phyloP scores from a whole-genome alignment of 2,329 filamentous ascomycete genomes.

The Claviceps sp. region DNA sequence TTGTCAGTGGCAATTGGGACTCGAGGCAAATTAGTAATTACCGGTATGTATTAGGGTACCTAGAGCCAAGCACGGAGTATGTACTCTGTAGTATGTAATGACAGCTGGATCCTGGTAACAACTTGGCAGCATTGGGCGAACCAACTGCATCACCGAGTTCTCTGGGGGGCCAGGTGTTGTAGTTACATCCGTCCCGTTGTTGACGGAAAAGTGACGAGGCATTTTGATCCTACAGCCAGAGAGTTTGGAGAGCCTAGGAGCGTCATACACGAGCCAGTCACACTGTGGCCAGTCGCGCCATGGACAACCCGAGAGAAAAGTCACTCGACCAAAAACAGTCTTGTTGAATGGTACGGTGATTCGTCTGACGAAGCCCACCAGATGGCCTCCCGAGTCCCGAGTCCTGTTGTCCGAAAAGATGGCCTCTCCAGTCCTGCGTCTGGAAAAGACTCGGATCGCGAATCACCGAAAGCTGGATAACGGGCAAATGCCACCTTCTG shows the following conservation, averaged over 20 bases:
- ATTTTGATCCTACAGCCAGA: neutral
- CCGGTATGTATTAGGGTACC: no score
- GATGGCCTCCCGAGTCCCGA: no score
- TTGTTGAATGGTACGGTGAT: no score
- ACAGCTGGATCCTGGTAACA: neutral
- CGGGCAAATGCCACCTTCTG: neutral
- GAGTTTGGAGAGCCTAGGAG: neutral
- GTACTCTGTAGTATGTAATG: neutral
- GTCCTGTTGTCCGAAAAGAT: no score
- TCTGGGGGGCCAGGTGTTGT: neutral
- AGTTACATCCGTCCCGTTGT: neutral
- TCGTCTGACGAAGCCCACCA: no score
- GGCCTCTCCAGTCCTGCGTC: no score
- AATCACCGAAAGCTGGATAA: neutral
- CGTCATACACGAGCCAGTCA: neutral
- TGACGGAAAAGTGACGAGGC: neutral
- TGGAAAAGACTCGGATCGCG: no score
- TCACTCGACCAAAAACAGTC: no score
- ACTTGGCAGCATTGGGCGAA: neutral
- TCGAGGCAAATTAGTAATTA: neutral
- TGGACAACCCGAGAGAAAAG: no score
- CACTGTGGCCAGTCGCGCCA: neutral
- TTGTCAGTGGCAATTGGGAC: neutral
- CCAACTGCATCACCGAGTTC: neutral
- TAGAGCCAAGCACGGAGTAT: neutral